phyloP scores from a whole-genome alignment of 495 filamentous ascomycete genomes.

The Pseudevernia furfuracea region DNA sequence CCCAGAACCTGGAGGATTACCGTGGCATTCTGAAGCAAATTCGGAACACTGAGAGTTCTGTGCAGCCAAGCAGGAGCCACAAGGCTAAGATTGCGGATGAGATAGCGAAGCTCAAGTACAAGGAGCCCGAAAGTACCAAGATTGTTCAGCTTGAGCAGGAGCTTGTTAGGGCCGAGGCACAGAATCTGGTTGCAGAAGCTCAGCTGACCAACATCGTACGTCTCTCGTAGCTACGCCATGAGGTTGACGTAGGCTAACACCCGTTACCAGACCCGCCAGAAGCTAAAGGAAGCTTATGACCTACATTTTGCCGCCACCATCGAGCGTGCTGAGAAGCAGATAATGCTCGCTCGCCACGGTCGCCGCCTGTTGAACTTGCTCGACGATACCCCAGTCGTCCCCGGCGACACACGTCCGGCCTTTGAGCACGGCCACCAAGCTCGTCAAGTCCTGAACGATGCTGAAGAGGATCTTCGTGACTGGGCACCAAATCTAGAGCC shows the following conservation, averaged over 20 bases:
- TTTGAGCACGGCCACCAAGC: slow-evolving; percentile 61
- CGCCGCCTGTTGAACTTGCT: slow-evolving; percentile 76
- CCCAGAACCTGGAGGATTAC: slow-evolving; percentile 77
- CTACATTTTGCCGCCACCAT: slow-evolving; percentile 79
- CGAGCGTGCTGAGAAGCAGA: slow-evolving; percentile 93
- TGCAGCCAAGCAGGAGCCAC: slow-evolving; percentile 84
- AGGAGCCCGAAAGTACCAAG: slow-evolving; percentile 71
- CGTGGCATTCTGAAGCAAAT: slow-evolving; percentile 77
- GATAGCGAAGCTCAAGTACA: slow-evolving; percentile 78
- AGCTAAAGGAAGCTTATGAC: slow-evolving; percentile 89
- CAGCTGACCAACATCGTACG: slow-evolving; percentile 88
- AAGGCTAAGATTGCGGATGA: slow-evolving; percentile 82
- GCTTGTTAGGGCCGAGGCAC: slow-evolving; percentile 87
- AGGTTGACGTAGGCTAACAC: not conserved
- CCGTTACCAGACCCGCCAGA: slow-evolving; percentile 66
- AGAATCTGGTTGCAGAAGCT: slow-evolving; percentile 91
- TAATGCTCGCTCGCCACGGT: slow-evolving; percentile 82
- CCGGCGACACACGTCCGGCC: slow-evolving; percentile 62
- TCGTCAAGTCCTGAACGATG: slow-evolving; percentile 81
- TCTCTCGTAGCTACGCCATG: not conserved
- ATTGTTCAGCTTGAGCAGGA: slow-evolving; percentile 87
- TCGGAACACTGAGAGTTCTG: slow-evolving; percentile 80
- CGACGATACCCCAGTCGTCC: slow-evolving; percentile 86
- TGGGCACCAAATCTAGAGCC: slow-evolving; percentile 61
- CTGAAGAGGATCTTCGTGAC: slow-evolving; percentile 73